Percentiles rank a stretch among this genome's conserved stretches.
Evolutionary conservation across 2,329 filamentous ascomycete species (phyloP).

Genomic region (Penicillium sp.): DNA sequence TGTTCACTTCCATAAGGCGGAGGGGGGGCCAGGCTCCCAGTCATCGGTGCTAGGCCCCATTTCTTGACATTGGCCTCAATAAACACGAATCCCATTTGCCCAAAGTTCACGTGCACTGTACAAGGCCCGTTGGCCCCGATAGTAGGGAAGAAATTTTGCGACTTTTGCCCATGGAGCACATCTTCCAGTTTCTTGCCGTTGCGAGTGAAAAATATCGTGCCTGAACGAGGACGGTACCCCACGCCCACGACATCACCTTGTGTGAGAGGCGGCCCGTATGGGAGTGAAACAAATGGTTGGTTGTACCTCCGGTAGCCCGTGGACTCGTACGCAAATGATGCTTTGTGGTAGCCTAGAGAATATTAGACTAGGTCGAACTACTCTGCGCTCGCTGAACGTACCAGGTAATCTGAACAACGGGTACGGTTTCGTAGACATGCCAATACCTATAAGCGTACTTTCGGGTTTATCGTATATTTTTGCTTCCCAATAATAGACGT

Average conservation of each 20-base stretch:
- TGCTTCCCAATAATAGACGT: constrained; percentile 99
- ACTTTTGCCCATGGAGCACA: constrained; percentile 87
- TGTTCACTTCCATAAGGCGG: constrained; percentile 97
- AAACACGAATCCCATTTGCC: constrained; percentile 96
- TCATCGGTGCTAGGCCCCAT: constrained; percentile 96
- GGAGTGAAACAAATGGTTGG: constrained; percentile 81
- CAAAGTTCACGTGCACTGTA: constrained; percentile 94
- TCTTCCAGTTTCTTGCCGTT: constrained; percentile 98
- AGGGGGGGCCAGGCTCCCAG: constrained; percentile 89
- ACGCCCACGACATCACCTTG: constrained; percentile 97
- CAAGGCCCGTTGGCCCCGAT: constrained; percentile 95
- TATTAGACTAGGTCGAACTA: constrained; percentile 16
- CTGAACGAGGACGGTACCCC: constrained; percentile 91
- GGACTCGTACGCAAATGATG: constrained; percentile 89
- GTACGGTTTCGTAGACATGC: constrained; percentile 96
- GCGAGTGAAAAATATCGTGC: constrained; percentile 95
- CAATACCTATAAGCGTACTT: constrained; percentile 82
- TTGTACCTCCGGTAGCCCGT: constrained; percentile 86
- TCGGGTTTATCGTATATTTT: constrained; percentile 99
- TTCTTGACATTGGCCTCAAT: constrained; percentile 99
- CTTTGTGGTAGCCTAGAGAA: constrained; percentile 80
- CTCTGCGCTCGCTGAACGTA: constrained; percentile 51
- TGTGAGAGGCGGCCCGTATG: constrained; percentile 81
- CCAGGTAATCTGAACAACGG: constrained; percentile 92
- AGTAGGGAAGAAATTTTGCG: constrained; percentile 96